Evolutionary conservation across 139 green algal genomes (phyloP), one percentile per base, ranked within the genome.

Genomic region (Coelastrella sp.): DNA sequence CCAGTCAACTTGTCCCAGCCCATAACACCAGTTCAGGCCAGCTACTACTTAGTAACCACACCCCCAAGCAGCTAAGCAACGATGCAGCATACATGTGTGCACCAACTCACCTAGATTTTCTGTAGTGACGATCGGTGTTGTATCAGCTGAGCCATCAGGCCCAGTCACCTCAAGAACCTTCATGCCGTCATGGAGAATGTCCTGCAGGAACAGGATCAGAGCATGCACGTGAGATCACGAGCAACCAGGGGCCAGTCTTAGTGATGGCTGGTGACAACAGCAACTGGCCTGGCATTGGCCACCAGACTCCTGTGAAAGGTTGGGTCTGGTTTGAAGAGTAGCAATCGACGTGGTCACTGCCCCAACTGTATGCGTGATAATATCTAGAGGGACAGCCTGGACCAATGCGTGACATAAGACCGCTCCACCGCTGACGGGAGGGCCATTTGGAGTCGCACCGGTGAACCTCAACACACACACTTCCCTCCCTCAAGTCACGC

Each of bases 91-190:
- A 71, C 11, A 71, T 13, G 61, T 13, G 61, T 10, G 61, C 61
- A 19, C 11, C 71, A 59, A 19, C 47, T 58, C 64, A 91, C 86
- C 92, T 1, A 92, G 64, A 58, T 94, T 89, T 61, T 92, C 85
- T 20, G 87, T 86, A 14, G 68, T 87, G 20, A 95, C 57, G 32
- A 91, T 86, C 5, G 92, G 91, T 61, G 68, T 80, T 5, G 80
- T 87, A 80, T 94, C 93, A 2, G 93, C 93, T 66, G 68, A 91
- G 20, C 86, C 75, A 20, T 87, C 65, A 7, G 61, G 78, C 23
- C 92, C 92, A 2, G 78, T 80, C 22, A 94, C 87, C 59, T 92
- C 80, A 19, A 95, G 54, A 20, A 95, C 91, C 76, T 95, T 91
- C 60, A 92, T 94, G 85, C 92, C 92, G 32, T 94, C 89, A 47